Conservation (phyloP, 768 basidiomycete species). For the Termitomyces sp. region DNA sequence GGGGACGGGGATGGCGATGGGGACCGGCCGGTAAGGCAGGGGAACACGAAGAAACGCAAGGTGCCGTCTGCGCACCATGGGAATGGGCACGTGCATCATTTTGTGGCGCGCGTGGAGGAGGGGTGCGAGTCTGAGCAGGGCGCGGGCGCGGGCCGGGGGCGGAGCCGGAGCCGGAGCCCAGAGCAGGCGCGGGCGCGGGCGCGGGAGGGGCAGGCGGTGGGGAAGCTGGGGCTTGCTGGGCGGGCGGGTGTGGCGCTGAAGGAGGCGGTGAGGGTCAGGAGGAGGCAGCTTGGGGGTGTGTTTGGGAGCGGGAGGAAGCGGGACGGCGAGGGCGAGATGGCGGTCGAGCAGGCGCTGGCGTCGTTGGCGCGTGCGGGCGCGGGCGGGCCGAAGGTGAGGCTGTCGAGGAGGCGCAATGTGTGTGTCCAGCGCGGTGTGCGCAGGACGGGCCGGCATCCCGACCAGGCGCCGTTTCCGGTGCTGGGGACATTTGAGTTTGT, state of each 20-base stretch:
- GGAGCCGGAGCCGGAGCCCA: background rate
- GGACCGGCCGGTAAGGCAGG: conserved; percentile 69
- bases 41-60: conserved; percentile 86
- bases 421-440: conserved; percentile 43
- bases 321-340: conserved; percentile 64
- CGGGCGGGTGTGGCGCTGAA: background rate
- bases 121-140: no score
- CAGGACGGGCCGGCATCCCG: conserved; percentile 32
- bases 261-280: background rate
- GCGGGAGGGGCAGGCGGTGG: background rate
- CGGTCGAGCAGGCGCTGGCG: conserved; percentile 72
- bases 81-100: background rate
- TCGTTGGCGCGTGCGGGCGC: conserved; percentile 13
- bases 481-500: conserved; percentile 50
- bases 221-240: background rate
- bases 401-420: conserved; percentile 49
- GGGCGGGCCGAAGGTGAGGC: conserved; percentile 33
- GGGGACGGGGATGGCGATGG: conserved; percentile 48
- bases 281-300: background rate
- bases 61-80: conserved; percentile 53
- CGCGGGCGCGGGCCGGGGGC: no score
- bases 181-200: background rate
- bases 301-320: conserved; percentile 56
- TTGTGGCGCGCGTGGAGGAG: background rate
- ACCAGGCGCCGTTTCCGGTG: conserved; percentile 42